Evolutionary conservation across 2,329 filamentous ascomycete genomes (phyloP).

Genomic region (Beauveria asiatica): DNA sequence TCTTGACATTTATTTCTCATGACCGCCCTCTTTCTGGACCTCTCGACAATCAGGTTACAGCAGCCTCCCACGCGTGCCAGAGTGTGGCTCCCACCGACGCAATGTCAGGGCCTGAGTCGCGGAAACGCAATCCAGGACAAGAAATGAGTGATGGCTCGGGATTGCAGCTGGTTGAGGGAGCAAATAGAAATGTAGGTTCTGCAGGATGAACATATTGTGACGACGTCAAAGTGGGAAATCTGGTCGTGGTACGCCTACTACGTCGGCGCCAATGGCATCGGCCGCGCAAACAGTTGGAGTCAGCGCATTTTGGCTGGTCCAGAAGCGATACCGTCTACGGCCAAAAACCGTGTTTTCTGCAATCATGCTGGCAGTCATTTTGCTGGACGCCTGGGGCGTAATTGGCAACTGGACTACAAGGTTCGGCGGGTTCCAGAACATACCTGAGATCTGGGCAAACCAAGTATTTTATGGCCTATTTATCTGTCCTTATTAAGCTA

Average conservation of each 20-base stretch:
- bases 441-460: conserved; percentile 37
- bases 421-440: conserved; percentile 33
- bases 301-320: neutral
- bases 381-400: conserved; percentile 45
- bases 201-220: neutral
- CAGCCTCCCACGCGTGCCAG: too few species aligned
- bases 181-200: neutral
- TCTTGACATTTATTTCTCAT: too few species aligned
- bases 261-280: conserved; percentile 52
- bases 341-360: conserved; percentile 39
- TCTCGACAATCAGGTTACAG: too few species aligned
- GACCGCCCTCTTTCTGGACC: too few species aligned
- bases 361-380: conserved; percentile 50
- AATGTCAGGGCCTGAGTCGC: neutral
- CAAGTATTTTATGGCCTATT: conserved; percentile 54
- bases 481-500: conserved; percentile 64
- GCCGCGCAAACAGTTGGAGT: too few species aligned
- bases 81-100: neutral
- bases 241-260: conserved; percentile 39
- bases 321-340: neutral
- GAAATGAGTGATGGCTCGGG: neutral
- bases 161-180: too few species aligned
- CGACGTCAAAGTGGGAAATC: conserved; percentile 5
- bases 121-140: neutral
- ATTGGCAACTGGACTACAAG: conserved; percentile 35